A percentile compares a stretch with the other conserved stretches of the same genome.
These are phyloP conservation scores for Vitis hybrid DNA, from an alignment of 177 flowering plant species.

Conservation along the genomic window DNA sequence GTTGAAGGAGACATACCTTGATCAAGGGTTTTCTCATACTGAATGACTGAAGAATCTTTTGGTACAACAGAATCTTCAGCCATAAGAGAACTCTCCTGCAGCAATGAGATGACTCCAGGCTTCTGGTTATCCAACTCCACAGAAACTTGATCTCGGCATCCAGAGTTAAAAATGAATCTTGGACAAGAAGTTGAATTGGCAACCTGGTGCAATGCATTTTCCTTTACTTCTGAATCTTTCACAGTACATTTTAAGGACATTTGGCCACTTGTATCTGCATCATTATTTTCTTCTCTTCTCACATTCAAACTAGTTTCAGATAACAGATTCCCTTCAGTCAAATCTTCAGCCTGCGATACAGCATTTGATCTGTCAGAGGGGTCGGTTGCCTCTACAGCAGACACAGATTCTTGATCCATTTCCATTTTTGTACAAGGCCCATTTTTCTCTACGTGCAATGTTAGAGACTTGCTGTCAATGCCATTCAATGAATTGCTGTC, in stretches of 20 bases:
- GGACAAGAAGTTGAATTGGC: conserved; percentile 17
- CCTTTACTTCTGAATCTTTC: conserved; percentile 16
- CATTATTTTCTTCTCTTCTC: neutral
- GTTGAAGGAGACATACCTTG: conserved; percentile 17
- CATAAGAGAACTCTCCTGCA: conserved; percentile 21
- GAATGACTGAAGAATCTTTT: conserved; percentile 19
- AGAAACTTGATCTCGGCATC: conserved; percentile 13
- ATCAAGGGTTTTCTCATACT: conserved; percentile 13
- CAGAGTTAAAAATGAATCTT: conserved; percentile 19
- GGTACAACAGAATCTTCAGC: conserved; percentile 9
- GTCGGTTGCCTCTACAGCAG: neutral
- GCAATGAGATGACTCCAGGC: conserved; percentile 18
- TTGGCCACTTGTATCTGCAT: conserved; percentile 12
- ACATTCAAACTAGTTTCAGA: conserved; percentile 11
- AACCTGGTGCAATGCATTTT: conserved; percentile 5
- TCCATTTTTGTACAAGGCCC: neutral
- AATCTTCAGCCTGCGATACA: neutral
- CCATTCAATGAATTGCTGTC: conserved; percentile 12
- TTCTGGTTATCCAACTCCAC: conserved; percentile 18
- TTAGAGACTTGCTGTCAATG: conserved; percentile 12
- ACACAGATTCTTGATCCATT: no score
- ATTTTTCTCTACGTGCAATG: conserved; percentile 5
- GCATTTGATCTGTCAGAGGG: neutral
- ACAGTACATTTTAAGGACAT: neutral
- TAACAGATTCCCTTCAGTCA: conserved; percentile 4